A percentile compares a stretch with the other conserved stretches of the same genome.
Conservation (phyloP, 495 filamentous ascomycete genomes). For the Tetracladium setigerum region DNA sequence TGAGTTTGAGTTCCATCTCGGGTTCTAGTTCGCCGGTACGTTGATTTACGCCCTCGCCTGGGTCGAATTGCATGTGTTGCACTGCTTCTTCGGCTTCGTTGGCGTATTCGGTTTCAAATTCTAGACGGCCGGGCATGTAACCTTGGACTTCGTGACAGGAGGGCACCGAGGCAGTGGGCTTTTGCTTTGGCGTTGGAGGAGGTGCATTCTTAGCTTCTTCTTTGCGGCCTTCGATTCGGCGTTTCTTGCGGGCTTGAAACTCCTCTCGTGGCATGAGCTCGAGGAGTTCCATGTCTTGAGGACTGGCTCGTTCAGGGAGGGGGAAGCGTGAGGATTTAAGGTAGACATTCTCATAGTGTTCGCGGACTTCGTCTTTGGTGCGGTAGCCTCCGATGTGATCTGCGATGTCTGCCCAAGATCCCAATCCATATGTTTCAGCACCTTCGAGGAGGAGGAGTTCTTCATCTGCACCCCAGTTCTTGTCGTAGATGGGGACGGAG, state of each 20-base stretch:
- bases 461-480: slow-evolving; percentile 96
- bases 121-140: slow-evolving; percentile 95
- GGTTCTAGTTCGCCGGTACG: slow-evolving; percentile 78
- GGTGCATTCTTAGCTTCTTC: slow-evolving; percentile 79
- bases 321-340: slow-evolving; percentile 78
- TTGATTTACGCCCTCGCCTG: slow-evolving; percentile 83
- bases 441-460: slow-evolving; percentile 89
- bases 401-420: slow-evolving; percentile 96
- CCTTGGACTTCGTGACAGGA: slow-evolving; percentile 96
- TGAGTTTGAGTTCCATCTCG: slow-evolving; percentile 95
- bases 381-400: slow-evolving; percentile 96
- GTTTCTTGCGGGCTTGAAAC: slow-evolving; percentile 91
- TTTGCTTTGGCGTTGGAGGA: slow-evolving; percentile 82
- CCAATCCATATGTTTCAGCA: slow-evolving; percentile 93
- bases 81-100: slow-evolving; percentile 98
- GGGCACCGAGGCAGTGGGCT: slow-evolving; percentile 88
- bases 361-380: slow-evolving; percentile 86
- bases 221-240: slow-evolving; percentile 86
- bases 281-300: slow-evolving; percentile 66
- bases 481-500: slow-evolving; percentile 90
- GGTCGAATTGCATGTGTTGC: slow-evolving; percentile 96
- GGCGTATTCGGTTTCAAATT: slow-evolving; percentile 96
- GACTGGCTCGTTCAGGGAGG: slow-evolving; percentile 74
- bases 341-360: slow-evolving; percentile 88
- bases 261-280: slow-evolving; percentile 79